Evolutionary conservation across 2,329 filamentous ascomycete species (phyloP).

Genomic region (Grosmannia penicillata): DNA sequence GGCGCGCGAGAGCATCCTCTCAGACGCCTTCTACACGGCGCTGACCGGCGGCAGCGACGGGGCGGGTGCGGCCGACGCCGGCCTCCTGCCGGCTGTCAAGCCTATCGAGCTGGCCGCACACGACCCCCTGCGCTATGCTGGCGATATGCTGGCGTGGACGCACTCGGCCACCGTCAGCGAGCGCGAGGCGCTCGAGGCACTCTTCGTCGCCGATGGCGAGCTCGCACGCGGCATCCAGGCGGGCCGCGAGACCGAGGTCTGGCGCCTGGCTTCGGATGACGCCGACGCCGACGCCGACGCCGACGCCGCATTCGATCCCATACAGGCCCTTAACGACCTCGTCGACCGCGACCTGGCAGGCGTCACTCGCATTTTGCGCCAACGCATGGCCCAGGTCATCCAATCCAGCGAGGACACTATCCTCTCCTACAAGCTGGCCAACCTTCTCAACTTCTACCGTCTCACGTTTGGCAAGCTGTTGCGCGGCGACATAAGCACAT

Average conservation of each 20-base stretch:
- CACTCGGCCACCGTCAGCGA: slow-evolving; percentile 92
- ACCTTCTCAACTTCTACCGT: slow-evolving; percentile 78
- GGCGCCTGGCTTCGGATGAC: slow-evolving; percentile 52
- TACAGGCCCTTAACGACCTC: slow-evolving; percentile 68
- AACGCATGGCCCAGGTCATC: slow-evolving; percentile 81
- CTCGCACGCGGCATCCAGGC: slow-evolving; percentile 70
- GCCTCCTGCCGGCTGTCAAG: slow-evolving; percentile 50
- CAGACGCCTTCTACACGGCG: slow-evolving; percentile 78
- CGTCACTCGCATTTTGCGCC: slow-evolving; percentile 69
- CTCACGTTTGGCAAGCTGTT: slow-evolving; percentile 72
- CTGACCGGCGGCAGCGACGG: slow-evolving; percentile 49
- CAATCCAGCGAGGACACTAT: slow-evolving; percentile 86
- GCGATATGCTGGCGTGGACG: slow-evolving; percentile 95
- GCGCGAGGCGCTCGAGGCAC: slow-evolving; percentile 74
- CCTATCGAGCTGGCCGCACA: slow-evolving; percentile 91
- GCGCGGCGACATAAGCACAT: no score
- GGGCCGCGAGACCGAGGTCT: slow-evolving; percentile 70
- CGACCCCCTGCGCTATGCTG: slow-evolving; percentile 79
- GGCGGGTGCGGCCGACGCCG: no score
- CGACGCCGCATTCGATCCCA: slow-evolving; percentile 54
- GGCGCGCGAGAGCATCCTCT: slow-evolving; percentile 71
- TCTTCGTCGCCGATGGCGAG: slow-evolving; percentile 86
- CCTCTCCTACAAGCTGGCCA: slow-evolving; percentile 77
- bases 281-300: slow-evolving; percentile 34
- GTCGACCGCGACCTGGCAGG: slow-evolving; percentile 76